Percentiles rank a stretch among this genome's conserved stretches.
Evolutionary conservation across 768 basidiomycete species (phyloP).

Genomic region (Mrakia hoshinonis): DNA sequence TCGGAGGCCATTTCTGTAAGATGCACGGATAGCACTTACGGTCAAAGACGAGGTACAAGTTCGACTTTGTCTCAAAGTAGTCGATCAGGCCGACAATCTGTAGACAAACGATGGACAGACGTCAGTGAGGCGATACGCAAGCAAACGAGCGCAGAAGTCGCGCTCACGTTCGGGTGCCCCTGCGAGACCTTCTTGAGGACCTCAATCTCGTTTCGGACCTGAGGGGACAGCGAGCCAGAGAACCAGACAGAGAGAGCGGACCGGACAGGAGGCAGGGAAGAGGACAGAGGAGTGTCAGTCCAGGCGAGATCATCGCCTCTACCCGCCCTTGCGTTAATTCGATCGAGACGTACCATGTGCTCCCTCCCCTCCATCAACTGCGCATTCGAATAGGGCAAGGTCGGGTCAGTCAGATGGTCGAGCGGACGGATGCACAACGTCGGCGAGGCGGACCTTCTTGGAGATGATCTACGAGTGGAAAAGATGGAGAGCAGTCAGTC

Average conservation of each 20-base stretch:
- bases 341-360: constrained; percentile 76
- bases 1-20: too few relatives aligned
- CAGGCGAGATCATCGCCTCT: background rate
- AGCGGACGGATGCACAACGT: background rate
- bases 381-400: background rate
- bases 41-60: constrained; percentile 88
- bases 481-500: background rate
- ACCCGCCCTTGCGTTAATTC: background rate
- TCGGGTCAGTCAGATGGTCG: background rate
- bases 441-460: constrained; percentile 22
- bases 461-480: constrained; percentile 23
- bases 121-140: background rate
- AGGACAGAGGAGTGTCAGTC: background rate
- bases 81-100: constrained; percentile 78
- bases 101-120: background rate
- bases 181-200: constrained; percentile 90
- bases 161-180: constrained; percentile 60
- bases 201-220: constrained; percentile 95
- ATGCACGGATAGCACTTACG: background rate
- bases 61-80: constrained; percentile 94
- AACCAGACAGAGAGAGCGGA: too few relatives aligned
- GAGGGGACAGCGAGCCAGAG: background rate
- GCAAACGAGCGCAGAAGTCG: background rate
- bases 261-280: too few relatives aligned
- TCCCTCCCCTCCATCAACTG: constrained; percentile 96